These are phyloP conservation scores for Botrytis hyacinthi DNA, from an alignment of 2,329 filamentous ascomycete species.

Conservation along the genomic window DNA sequence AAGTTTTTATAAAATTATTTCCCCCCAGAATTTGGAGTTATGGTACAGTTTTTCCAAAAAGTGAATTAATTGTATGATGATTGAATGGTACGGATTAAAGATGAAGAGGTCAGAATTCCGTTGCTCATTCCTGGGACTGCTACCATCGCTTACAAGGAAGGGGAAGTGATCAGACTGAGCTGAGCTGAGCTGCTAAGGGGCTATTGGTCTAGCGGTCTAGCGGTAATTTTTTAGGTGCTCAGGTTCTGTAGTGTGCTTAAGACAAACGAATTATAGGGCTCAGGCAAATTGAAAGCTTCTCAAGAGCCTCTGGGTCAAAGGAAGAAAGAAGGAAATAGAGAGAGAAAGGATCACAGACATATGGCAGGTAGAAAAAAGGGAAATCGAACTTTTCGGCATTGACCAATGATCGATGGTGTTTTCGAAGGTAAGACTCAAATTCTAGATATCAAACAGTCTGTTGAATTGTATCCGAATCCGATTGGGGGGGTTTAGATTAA, in stretches of 20 bases:
- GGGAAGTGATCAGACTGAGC: slow-evolving; percentile 9
- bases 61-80: slow-evolving; percentile 10
- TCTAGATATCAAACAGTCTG: not conserved
- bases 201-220: slow-evolving; percentile 4
- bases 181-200: slow-evolving; percentile 12
- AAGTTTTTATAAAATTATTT: not conserved
- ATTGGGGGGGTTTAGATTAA: not conserved
- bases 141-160: slow-evolving; percentile 11
- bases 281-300: not conserved
- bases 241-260: not conserved
- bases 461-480: not conserved
- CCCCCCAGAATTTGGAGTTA: not conserved
- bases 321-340: not conserved
- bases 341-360: not conserved
- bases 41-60: not conserved
- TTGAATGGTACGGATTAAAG: not conserved
- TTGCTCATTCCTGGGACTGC: slow-evolving; percentile 7
- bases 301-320: not conserved
- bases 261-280: not conserved
- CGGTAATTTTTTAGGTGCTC: not conserved
- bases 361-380: not conserved
- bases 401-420: not conserved
- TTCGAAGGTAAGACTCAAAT: not conserved
- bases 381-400: not conserved
- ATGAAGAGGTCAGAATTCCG: slow-evolving; percentile 17